Conservation (phyloP, 2,329 filamentous ascomycete species). For the Alternaria ethzedia region DNA sequence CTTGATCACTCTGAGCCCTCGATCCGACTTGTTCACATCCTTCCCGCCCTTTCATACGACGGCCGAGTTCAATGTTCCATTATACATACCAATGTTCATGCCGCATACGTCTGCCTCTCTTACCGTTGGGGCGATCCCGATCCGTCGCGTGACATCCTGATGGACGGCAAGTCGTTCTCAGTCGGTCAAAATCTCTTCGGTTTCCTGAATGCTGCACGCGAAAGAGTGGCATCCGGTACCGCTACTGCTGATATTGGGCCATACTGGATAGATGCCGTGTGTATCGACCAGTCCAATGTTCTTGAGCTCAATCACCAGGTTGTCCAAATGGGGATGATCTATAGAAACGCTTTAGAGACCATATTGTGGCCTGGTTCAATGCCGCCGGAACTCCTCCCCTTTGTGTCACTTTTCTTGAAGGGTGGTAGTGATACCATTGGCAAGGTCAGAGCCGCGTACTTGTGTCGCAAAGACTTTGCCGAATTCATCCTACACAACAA, state of each 20-base stretch:
- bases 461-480: no score
- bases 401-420: not conserved
- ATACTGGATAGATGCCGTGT: conserved; percentile 16
- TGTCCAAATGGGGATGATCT: conserved; percentile 5
- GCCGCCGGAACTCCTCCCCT: not conserved
- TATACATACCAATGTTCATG: not conserved
- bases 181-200: conserved; percentile 14
- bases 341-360: not conserved
- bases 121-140: conserved; percentile 40
- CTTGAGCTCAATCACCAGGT: conserved; percentile 12
- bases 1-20: not conserved
- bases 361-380: not conserved
- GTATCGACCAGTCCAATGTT: conserved; percentile 9
- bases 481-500: not conserved
- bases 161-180: conserved; percentile 6
- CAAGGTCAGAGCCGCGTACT: no score
- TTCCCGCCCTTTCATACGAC: not conserved
- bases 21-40: not conserved
- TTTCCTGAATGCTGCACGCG: conserved; percentile 2
- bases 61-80: not conserved
- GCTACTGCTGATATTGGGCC: not conserved
- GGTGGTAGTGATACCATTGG: not conserved
- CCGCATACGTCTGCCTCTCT: conserved; percentile 18
- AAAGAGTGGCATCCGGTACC: not conserved
- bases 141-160: conserved; percentile 6